Evolutionary conservation across 2,329 filamentous ascomycete genomes (phyloP).

Genomic region (Cordyceps fumosorosea): DNA sequence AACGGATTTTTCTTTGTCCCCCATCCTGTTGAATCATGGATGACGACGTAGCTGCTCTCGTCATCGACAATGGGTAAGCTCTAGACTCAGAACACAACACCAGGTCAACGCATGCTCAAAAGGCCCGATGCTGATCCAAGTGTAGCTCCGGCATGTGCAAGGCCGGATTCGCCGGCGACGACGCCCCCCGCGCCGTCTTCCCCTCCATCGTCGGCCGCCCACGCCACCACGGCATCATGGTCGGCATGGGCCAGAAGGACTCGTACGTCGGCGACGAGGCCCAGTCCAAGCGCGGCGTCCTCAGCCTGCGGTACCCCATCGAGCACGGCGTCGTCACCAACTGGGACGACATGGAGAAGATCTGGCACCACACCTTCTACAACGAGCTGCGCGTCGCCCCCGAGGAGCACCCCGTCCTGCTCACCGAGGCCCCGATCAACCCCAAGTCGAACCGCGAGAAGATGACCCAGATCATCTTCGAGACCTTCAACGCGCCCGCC

Average conservation of each 20-base stretch:
- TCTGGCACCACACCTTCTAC: constrained; percentile 99
- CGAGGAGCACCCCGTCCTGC: constrained; percentile 98
- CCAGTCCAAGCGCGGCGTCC: constrained; percentile 99
- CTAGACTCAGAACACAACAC: constrained; percentile 14
- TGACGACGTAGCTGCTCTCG: constrained; percentile 98
- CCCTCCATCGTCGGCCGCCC: constrained; percentile 95
- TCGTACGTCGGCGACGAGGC: constrained; percentile 99
- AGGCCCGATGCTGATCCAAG: neutral
- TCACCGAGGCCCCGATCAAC: constrained; percentile 99
- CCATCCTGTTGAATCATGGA: neutral
- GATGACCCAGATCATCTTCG: constrained; percentile 99
- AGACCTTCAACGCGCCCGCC: constrained; percentile 99
- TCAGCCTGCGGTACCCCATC: constrained; percentile 98
- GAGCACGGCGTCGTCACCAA: constrained; percentile 99
- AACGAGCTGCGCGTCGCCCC: constrained; percentile 99
- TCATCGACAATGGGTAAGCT: constrained; percentile 99
- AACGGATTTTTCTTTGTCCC: neutral
- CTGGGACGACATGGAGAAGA: constrained; percentile 99
- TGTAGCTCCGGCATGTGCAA: constrained; percentile 73
- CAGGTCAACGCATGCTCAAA: neutral
- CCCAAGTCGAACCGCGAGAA: constrained; percentile 99
- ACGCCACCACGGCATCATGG: constrained; percentile 98
- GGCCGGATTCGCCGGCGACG: neutral
- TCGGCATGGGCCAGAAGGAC: constrained; percentile 99
- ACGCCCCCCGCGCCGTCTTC: neutral